Percentiles rank a stretch among this genome's conserved stretches.
Conservation (phyloP, 148 eudicot species). For the Fagopyrum homotropicum region DNA sequence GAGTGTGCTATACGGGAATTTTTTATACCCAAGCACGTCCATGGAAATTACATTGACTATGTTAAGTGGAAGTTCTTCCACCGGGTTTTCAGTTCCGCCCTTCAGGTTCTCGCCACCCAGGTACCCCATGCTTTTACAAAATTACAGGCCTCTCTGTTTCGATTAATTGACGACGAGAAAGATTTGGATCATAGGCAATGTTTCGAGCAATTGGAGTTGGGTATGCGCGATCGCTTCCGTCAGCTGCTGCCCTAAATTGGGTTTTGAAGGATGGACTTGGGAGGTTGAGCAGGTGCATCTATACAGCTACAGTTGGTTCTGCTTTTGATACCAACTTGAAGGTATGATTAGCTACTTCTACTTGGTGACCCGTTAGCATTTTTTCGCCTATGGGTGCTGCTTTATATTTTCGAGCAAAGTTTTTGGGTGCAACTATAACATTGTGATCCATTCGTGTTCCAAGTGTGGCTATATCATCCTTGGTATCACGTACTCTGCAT, state of each 20-base stretch:
- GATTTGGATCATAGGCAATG: conserved; percentile 51
- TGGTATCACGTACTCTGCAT: not conserved
- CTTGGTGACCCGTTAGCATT: too few species aligned
- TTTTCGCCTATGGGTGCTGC: not conserved
- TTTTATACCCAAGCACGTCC: conserved; percentile 66
- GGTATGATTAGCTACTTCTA: conserved; percentile 28
- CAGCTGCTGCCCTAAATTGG: conserved; percentile 96
- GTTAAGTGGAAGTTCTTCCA: conserved; percentile 95
- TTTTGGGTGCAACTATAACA: not conserved
- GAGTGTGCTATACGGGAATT: conserved; percentile 38
- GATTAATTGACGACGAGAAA: not conserved
- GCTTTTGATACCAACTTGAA: conserved; percentile 94
- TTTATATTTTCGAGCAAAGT: not conserved
- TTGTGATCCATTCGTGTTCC: not conserved
- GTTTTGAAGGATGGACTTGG: conserved; percentile 97
- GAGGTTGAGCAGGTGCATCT: conserved; percentile 86
- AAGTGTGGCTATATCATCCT: not conserved
- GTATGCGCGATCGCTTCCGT: conserved; percentile 67
- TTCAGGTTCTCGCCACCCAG: conserved; percentile 99
- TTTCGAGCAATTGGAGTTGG: conserved; percentile 97
- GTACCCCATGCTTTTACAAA: conserved; percentile 22
- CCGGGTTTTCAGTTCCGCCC: conserved; percentile 82
- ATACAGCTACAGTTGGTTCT: conserved; percentile 82
- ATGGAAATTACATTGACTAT: conserved; percentile 60
- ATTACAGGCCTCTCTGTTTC: not conserved